Evolutionary conservation across 2,329 filamentous ascomycete genomes (phyloP).

Genomic region (Scytalidium lignicola): DNA sequence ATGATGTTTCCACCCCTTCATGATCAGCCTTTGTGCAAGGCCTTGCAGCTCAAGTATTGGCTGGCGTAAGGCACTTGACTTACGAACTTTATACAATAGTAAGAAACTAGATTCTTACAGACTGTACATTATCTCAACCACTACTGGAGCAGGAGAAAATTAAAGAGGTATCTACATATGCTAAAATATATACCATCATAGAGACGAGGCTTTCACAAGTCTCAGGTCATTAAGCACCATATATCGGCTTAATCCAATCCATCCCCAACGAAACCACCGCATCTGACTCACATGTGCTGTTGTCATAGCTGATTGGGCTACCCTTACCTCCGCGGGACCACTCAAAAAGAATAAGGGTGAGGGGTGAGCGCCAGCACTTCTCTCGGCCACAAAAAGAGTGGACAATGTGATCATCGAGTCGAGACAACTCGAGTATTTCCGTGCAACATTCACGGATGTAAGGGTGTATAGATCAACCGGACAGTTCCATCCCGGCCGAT

Average conservation of each 20-base stretch:
- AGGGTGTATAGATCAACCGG: conserved; percentile 86
- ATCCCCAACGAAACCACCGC: conserved; percentile 97
- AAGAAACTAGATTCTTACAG: neutral
- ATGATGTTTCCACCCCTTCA: too few relatives aligned
- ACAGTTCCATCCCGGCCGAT: conserved; percentile 58
- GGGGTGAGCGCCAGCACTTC: conserved; percentile 43
- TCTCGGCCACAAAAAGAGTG: conserved; percentile 41
- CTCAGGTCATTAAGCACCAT: conserved; percentile 92
- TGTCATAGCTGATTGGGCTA: conserved; percentile 82
- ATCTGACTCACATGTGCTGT: conserved; percentile 90
- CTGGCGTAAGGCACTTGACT: too few relatives aligned
- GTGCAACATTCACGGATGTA: conserved; percentile 61
- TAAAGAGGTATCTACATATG: neutral
- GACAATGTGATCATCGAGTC: conserved; percentile 70
- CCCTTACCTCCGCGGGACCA: conserved; percentile 55
- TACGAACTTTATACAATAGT: neutral
- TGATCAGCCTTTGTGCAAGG: too few relatives aligned
- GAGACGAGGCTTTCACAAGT: conserved; percentile 42
- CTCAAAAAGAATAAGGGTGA: conserved; percentile 66
- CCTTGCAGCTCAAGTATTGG: too few relatives aligned
- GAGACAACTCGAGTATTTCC: conserved; percentile 77
- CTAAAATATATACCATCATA: neutral
- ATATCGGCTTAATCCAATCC: conserved; percentile 86
- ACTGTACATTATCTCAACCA: neutral
- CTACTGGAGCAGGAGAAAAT: neutral